Evolutionary conservation across 1,284 basidiomycete species (phyloP).

Genomic region (Cutaneotrichosporon sp.): DNA sequence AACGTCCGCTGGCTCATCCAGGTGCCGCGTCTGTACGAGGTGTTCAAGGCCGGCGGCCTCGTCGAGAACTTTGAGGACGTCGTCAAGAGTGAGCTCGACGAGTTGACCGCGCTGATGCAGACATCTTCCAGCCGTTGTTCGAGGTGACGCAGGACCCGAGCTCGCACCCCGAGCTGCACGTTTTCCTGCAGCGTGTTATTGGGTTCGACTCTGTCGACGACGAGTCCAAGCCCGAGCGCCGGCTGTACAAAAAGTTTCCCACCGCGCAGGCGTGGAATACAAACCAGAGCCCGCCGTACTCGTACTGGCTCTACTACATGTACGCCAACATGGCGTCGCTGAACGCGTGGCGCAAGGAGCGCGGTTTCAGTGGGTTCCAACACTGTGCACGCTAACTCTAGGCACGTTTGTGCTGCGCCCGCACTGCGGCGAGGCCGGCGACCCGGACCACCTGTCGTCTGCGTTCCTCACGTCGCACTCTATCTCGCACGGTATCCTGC

Average conservation of each 20-base stretch:
- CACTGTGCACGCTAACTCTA: slow-evolving; percentile 37
- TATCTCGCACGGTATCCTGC: slow-evolving; percentile 95
- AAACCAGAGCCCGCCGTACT: slow-evolving; percentile 84
- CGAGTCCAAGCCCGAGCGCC: slow-evolving; percentile 87
- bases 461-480: slow-evolving; percentile 95
- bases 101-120: slow-evolving; percentile 48
- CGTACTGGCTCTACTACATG: slow-evolving; percentile 98
- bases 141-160: slow-evolving; percentile 91
- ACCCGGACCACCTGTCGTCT: slow-evolving; percentile 93
- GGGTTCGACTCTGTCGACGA: slow-evolving; percentile 98
- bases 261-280: slow-evolving; percentile 88
- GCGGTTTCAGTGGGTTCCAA: slow-evolving; percentile 77
- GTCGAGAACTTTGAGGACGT: slow-evolving; percentile 88
- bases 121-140: slow-evolving; percentile 89
- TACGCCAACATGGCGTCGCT: slow-evolving; percentile 93
- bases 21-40: slow-evolving; percentile 88
- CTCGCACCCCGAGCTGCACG: slow-evolving; percentile 87
- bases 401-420: slow-evolving; percentile 96
- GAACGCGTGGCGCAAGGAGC: slow-evolving; percentile 79
- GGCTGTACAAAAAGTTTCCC: slow-evolving; percentile 93
- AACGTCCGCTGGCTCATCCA: slow-evolving; percentile 99
- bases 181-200: slow-evolving; percentile 91
- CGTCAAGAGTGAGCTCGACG: slow-evolving; percentile 65
- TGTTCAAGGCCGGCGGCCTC: slow-evolving; percentile 86
- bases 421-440: slow-evolving; percentile 96